Evolutionary conservation across 2,329 filamentous ascomycete species (phyloP), one percentile per base, ranked within the genome.

Genomic region (Neoscytalidium dimidiatum): DNA sequence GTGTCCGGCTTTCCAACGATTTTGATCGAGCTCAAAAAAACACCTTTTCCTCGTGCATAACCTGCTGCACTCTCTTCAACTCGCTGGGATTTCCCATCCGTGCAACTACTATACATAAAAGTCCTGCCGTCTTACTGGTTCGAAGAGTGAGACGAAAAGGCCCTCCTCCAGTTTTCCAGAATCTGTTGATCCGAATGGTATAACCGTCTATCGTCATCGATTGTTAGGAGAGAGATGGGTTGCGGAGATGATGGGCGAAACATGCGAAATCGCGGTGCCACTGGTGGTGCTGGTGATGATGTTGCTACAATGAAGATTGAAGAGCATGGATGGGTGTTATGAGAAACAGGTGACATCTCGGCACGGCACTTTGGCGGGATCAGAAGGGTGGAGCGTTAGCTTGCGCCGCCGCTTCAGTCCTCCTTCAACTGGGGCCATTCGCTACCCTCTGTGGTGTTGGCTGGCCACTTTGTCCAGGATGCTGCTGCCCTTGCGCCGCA

Each of bases 401-500:
- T 33, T 49, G 21, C 21, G 28, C 17, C 3, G 28, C 44, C 14
- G 9, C 21, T 21, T 46, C 23, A 4, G 8, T 19, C n/a, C 35
- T 31, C 26, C 35, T 46, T 62, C 64, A 57, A 38, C 51, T 58
- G n/a, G 64, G 48, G 13, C 57, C 64, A 46, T 62, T 62, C n/a
- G 41, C 35, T 44, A 58, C 31, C 41, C 51, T 23, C n/a, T 48
- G 62, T 41, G 21, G 62, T 51, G 43, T 43, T 21, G 51, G 51
- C 21, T 56, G 51, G 51, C 62, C 57, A n/a, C 9, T 21, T 51
- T 75, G 73, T 57, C 75, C 74, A 33, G 73, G 68, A 33, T 44
- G 41, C 56, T 44, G 56, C 56, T 71, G 70, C 31, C 69, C 72
- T 28, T 72, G 71, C 13, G 67, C 69, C 14, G 69, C 60, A 26